These are phyloP conservation scores for Penicillium aurantiogriseum DNA, from an alignment of 2,329 filamentous ascomycete species.

Conservation along the genomic window DNA sequence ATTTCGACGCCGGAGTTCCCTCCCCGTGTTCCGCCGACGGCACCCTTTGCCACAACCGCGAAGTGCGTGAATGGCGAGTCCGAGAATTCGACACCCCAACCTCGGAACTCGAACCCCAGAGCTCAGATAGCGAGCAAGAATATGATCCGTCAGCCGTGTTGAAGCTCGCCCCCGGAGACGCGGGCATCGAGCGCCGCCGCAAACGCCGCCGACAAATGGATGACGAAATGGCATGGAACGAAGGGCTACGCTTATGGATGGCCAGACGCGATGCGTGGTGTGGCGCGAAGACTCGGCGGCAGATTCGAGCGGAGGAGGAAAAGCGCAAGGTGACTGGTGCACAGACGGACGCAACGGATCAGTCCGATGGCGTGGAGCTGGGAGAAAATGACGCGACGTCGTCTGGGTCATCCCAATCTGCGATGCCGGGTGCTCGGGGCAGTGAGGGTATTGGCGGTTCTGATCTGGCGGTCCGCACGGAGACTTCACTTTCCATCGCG, in stretches of 20 bases:
- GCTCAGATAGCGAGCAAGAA: conserved; percentile 18
- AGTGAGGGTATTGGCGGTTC: conserved; percentile 6
- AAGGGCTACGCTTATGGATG: conserved; percentile 76
- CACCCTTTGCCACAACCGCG: conserved; percentile 24
- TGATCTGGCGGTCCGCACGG: conserved; percentile 21
- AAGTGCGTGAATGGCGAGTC: conserved; percentile 37
- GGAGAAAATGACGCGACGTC: conserved; percentile 3
- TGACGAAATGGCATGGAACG: conserved; percentile 73
- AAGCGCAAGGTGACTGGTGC: conserved; percentile 10
- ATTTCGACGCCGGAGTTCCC: conserved; percentile 30
- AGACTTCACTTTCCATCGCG: conserved; percentile 24
- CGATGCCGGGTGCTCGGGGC: neutral
- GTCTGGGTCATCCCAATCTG: neutral
- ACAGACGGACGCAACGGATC: neutral
- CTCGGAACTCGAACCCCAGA: conserved; percentile 37
- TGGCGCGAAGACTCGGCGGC: conserved; percentile 54
- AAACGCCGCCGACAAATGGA: conserved; percentile 58
- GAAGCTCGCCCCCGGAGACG: conserved; percentile 40
- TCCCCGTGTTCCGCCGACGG: conserved; percentile 19
- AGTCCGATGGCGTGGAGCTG: neutral
- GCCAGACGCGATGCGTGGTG: conserved; percentile 82
- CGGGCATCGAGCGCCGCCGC: conserved; percentile 52
- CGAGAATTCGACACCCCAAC: conserved; percentile 40
- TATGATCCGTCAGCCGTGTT: conserved; percentile 5
- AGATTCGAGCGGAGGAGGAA: conserved; percentile 24